Evolutionary conservation across 2,329 filamentous ascomycete species (phyloP).

Genomic region (Pseudogymnoascus sp.): DNA sequence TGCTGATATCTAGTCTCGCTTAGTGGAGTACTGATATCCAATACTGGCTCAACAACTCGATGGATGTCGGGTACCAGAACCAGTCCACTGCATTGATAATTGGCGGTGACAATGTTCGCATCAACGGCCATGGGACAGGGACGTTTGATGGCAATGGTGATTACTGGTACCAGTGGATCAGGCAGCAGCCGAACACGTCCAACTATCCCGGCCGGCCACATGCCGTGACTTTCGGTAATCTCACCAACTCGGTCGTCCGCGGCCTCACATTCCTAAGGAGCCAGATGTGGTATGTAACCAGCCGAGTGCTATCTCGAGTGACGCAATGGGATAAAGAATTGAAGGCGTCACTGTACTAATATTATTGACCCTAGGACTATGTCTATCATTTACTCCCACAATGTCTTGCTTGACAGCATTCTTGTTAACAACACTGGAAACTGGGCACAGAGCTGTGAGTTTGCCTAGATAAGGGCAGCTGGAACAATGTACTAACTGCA

Average conservation of each 20-base stretch:
- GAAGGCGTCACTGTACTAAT: not conserved
- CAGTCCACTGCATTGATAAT: slow-evolving; percentile 48
- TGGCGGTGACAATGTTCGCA: slow-evolving; percentile 44
- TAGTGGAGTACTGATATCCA: slow-evolving; percentile 39
- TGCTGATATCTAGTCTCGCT: not conserved
- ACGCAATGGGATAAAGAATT: not conserved
- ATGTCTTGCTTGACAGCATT: slow-evolving; percentile 43
- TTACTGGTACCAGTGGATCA: slow-evolving; percentile 48
- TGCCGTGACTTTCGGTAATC: slow-evolving; percentile 42
- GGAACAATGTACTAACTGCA: not conserved
- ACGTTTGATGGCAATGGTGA: slow-evolving; percentile 54
- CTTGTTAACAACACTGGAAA: slow-evolving; percentile 42
- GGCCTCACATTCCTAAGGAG: slow-evolving; percentile 46
- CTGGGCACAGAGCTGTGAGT: not conserved
- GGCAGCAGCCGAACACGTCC: slow-evolving; percentile 26
- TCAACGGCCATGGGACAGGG: slow-evolving; percentile 43
- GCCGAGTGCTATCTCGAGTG: not conserved
- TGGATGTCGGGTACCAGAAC: slow-evolving; percentile 48
- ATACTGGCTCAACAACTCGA: slow-evolving; percentile 46
- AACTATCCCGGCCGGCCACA: slow-evolving; percentile 45
- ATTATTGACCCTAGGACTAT: slow-evolving; percentile 34
- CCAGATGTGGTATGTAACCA: slow-evolving; percentile 46
- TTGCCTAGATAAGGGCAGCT: not conserved
- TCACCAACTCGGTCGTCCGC: slow-evolving; percentile 41
- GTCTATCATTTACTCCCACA: slow-evolving; percentile 42